phyloP scores from a whole-genome alignment of 352 stramenopile species.

The Halophytophthora batemanensis region DNA sequence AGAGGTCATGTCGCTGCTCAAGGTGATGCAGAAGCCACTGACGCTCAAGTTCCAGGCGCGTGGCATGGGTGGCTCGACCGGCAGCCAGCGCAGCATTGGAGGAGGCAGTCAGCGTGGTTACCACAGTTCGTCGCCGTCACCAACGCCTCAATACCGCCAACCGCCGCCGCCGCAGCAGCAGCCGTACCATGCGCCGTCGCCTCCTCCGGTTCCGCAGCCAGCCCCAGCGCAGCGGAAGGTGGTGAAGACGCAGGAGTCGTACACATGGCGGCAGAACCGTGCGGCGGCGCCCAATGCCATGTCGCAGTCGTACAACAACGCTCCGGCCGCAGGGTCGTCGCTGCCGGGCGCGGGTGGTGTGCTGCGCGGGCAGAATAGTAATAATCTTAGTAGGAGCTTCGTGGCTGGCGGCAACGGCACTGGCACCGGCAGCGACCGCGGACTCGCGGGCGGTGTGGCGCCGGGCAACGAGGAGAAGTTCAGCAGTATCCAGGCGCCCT shows the following conservation, averaged over 20 bases:
- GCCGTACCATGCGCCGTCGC: conserved; percentile 22
- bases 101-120: conserved; percentile 14
- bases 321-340: conserved; percentile 20
- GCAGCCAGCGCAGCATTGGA: not conserved
- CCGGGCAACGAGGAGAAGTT: conserved; percentile 79
- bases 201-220: conserved; percentile 12
- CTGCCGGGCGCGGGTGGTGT: conserved; percentile 22
- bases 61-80: conserved; percentile 14
- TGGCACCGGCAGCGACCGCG: conserved; percentile 36
- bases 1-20: conserved; percentile 85
- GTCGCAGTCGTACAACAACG: conserved; percentile 37
- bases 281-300: conserved; percentile 15
- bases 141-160: conserved; percentile 6
- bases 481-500: conserved; percentile 83
- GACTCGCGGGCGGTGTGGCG: conserved; percentile 22
- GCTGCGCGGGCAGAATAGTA: conserved; percentile 36
- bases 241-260: conserved; percentile 48
- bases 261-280: conserved; percentile 64
- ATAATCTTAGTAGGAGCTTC: conserved; percentile 68
- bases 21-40: conserved; percentile 84
- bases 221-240: conserved; percentile 25
- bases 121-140: conserved; percentile 12
- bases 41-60: conserved; percentile 81
- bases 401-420: conserved; percentile 26
- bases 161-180: conserved; percentile 22